Percentiles rank a stretch among this genome's conserved stretches.
Evolutionary conservation across 1,139 yeast species (phyloP).

Genomic region (Saccharomyces uvarum): DNA sequence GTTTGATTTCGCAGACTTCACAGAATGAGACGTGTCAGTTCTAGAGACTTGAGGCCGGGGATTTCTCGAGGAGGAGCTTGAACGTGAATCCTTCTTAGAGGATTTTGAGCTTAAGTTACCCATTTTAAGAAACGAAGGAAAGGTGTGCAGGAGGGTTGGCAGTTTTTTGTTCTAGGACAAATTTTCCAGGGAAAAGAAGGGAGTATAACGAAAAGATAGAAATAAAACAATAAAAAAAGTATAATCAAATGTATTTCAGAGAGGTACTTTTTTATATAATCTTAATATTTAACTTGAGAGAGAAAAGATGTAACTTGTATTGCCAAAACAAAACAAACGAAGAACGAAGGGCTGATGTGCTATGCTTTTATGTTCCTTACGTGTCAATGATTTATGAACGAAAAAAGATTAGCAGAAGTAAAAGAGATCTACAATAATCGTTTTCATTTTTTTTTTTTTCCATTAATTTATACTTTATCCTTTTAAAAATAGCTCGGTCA

Average conservation of each 20-base stretch:
- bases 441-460: neutral
- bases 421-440: conserved; percentile 3
- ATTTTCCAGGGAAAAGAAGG: neutral
- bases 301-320: neutral
- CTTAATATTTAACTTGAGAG: neutral
- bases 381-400: neutral
- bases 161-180: neutral
- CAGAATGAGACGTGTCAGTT: conserved; percentile 17
- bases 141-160: neutral
- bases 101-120: conserved; percentile 3
- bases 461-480: neutral
- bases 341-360: neutral
- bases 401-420: neutral
- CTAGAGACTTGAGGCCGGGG: conserved; percentile 12
- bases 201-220: neutral
- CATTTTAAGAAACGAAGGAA: conserved; percentile 2
- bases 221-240: neutral
- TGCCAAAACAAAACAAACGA: neutral
- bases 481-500: neutral
- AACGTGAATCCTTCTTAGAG: neutral
- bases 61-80: conserved; percentile 2
- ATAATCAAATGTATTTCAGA: neutral
- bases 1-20: conserved; percentile 10
- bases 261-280: neutral
- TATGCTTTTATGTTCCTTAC: neutral